Conservation (phyloP, 208 protist genomes). For the Leishmania major region DNA sequence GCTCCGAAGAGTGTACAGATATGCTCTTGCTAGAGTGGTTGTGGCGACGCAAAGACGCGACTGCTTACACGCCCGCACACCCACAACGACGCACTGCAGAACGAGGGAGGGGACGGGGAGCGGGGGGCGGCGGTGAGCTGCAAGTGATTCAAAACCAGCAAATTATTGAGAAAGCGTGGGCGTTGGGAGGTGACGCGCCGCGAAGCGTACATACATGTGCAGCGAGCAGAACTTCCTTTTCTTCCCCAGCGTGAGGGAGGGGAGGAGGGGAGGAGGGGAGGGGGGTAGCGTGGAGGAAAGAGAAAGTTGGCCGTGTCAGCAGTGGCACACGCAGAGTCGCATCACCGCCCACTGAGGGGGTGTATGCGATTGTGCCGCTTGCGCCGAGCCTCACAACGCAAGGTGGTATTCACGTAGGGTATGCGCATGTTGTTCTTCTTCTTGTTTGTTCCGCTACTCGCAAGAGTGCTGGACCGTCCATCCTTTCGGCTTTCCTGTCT, state of each 20-base stretch:
- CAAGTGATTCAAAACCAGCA: not conserved
- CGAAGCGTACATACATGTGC: not conserved
- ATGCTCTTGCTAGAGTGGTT: not conserved
- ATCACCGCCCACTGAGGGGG: not conserved
- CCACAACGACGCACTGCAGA: not conserved
- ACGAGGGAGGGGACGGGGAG: not conserved
- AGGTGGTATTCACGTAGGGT: not conserved
- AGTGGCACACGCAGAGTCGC: not conserved
- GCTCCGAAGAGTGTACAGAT: not conserved
- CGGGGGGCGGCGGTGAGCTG: slow-evolving; percentile 4
- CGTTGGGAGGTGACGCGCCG: no score
- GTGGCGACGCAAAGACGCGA: not conserved
- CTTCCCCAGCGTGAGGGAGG: not conserved
- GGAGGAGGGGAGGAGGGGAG: not conserved
- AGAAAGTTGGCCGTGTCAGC: not conserved
- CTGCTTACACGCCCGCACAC: not conserved
- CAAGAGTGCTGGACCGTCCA: not conserved
- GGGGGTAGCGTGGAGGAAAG: not conserved
- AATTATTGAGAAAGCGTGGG: not conserved
- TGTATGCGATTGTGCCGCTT: not conserved
- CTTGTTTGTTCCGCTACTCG: not conserved
- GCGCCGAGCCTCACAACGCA: not conserved
- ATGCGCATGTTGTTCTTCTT: not conserved
- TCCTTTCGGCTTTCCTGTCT: not conserved
- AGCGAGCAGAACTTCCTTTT: not conserved